Evolutionary conservation across 2,329 filamentous ascomycete species (phyloP), one percentile per base, ranked within the genome.

Genomic region (Verruconis gallopava): DNA sequence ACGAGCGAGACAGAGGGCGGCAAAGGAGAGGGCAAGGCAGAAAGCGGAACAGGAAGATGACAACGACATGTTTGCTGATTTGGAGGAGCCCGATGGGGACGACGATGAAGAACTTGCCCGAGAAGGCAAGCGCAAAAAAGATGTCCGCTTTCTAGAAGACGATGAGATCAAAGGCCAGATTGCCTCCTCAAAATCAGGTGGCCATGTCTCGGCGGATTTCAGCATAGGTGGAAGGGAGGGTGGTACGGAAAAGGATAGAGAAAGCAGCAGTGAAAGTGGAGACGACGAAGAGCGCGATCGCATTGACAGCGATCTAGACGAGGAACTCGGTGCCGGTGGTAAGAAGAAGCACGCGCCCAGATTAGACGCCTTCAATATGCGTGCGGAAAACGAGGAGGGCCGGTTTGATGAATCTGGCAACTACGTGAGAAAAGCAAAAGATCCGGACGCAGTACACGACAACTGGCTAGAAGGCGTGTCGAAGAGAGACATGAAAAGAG

Each of bases 291-390:
- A 71, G 47, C 64, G 75, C 37, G 86, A 84, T 20, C 77, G 77
- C 37, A 62, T 84, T 22, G 85, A 61, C 21, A 56, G 61, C 46
- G 83, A 77, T 14, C 57, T 94, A 13, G 91, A 95, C 50, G 81
- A 88, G 42, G 91, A 98, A 59, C 69, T 98, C 4, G 91, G 91
- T 2, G 80, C 85, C 1, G 91, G 91, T 12, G 82, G 83, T 2
- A 81, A 93, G 52, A 96, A 95, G 65, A 83, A 79, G 53, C 85
- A 95, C 59, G 91, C 91, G 2, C 91, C 91, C 2, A 85, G 91
- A 58, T 72, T 98, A 4, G 91, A 96, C 59, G 89, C 89, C 2
- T 98, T 98, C 71, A 96, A 98, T 56, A 83, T 98, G 71, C 78
- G 76, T 45, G 67, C 75, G 11, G 91, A 98, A 60, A 79, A 93